Evolutionary conservation across 1,139 yeast genomes (phyloP), one percentile per base, ranked within the genome.

Genomic region (Yamadazyma atmosphaerica): DNA sequence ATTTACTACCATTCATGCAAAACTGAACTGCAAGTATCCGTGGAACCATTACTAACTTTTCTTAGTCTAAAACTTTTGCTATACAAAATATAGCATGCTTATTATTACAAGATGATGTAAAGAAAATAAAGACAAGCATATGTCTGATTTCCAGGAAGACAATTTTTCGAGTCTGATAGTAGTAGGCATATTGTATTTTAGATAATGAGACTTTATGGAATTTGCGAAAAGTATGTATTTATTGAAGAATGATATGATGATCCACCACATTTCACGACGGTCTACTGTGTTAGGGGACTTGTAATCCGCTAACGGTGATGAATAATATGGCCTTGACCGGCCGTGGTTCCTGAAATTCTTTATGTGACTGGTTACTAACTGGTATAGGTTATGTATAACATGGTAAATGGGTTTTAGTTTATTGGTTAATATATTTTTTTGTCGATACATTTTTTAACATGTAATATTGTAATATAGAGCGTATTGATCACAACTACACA

Each of bases 251-350:
- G 31, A 83, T 76, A 89, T 89, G 97, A 87, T 85, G 94, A 83
- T 71, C 73, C 67, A 86, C 92, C 87, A 86, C 79, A 73, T 64
- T 48, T 90, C 98, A 90, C 98, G 98, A 90, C 98, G 98, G 98
- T 90, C 98, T 84, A 86, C 98, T 89, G 96, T 76, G 90, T 83
- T 79, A 66, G 74, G 77, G 76, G 74, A 74, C 73, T 66, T 77
- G 83, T 81, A 77, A 80, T 72, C 80, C 76, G 78, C 78, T 70
- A 56, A 80, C 88, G 63, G 77, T 90, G 98, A 90, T 90, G 98
- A 90, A 68, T 80, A 64, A 43, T 41, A 67, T 74, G 97, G 97
- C 97, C 88, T 79, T 90, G 96, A 90, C 98, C 84, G 86, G 97
- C 97, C 96, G 89, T 84, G 94, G 92, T 68, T 65, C 75, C 94